Evolutionary conservation across 306 rosid species (phyloP).

Genomic region (Prunus kanzakura): DNA sequence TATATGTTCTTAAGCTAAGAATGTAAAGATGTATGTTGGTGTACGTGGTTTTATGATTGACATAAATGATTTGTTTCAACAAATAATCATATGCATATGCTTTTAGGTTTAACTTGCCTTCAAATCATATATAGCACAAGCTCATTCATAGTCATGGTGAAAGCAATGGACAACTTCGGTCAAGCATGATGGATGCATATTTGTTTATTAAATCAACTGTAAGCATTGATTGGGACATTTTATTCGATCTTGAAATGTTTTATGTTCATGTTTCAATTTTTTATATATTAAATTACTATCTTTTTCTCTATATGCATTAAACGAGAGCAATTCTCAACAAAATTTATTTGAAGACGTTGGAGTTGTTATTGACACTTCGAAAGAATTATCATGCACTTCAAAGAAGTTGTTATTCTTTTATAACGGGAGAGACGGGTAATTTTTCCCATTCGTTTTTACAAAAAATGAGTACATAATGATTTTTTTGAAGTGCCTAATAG

Average conservation of each 20-base stretch:
- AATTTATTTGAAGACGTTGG: too few species aligned
- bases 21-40: not conserved
- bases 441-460: too few species aligned
- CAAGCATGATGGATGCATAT: not conserved
- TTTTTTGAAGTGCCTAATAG: too few species aligned
- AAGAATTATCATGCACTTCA: too few species aligned
- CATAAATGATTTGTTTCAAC: constrained; percentile 6
- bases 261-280: not conserved
- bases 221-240: not conserved
- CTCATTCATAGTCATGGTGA: constrained; percentile 7
- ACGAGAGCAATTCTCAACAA: too few species aligned
- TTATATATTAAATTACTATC: not conserved
- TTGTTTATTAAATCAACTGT: not conserved
- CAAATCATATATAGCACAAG: constrained; percentile 2
- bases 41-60: constrained; percentile 4
- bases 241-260: not conserved
- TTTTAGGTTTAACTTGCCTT: constrained; percentile 9
- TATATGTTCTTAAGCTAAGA: too few species aligned
- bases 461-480: too few species aligned
- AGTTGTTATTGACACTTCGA: too few species aligned
- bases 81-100: constrained; percentile 9
- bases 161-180: not conserved
- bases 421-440: too few species aligned
- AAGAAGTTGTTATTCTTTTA: too few species aligned
- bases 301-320: not conserved